Evolutionary conservation across 2,329 filamentous ascomycete genomes (phyloP), one percentile per base, ranked within the genome.

Genomic region (Anisogramma anomala): DNA sequence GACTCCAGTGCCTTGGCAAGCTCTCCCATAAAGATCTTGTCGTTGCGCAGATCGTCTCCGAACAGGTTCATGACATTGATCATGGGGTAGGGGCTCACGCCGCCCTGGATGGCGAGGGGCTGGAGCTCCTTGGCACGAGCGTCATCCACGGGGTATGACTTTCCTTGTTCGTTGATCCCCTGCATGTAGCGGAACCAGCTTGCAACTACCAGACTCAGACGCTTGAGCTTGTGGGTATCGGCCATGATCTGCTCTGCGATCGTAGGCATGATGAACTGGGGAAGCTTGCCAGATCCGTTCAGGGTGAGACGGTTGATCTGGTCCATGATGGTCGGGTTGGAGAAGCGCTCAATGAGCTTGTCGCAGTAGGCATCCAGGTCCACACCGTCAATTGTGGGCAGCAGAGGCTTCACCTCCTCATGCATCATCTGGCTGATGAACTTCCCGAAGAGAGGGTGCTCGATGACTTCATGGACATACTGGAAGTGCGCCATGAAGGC

Each of bases 341-440:
- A 65, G 60, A 72, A 72, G 27, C 69, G 69, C 55, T 69, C 67
- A 46, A 72, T 64, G 33, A 72, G 63, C 0, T 68, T 72, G 46
- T 63, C 56, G 60, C 67, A 70, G 57, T 72, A 72, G 49, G 66
- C 49, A 48, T 72, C 67, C 38, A 72, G 65, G 50, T 69, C 55
- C 45, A 72, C 67, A 27, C 67, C 69, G 0, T 61, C 58, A 27
- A 72, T 72, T 6, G 60, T 61, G 17, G 69, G 69, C 26, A 72
- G 57, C 13, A 69, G 58, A 0, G 69, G 69, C 58, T 71, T 71
- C 42, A 71, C 68, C 55, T 72, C 69, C 28, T 68, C 50, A 47
- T 72, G 67, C 69, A 72, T 71, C 67, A 72, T 71, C 55, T 71
- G 63, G 62, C 61, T 67, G 33, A 72, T 55, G 47, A 68, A 68